Base-by-base conservation (phyloP, 2,329 filamentous ascomycete species). In the Nemania abortiva region DNA sequence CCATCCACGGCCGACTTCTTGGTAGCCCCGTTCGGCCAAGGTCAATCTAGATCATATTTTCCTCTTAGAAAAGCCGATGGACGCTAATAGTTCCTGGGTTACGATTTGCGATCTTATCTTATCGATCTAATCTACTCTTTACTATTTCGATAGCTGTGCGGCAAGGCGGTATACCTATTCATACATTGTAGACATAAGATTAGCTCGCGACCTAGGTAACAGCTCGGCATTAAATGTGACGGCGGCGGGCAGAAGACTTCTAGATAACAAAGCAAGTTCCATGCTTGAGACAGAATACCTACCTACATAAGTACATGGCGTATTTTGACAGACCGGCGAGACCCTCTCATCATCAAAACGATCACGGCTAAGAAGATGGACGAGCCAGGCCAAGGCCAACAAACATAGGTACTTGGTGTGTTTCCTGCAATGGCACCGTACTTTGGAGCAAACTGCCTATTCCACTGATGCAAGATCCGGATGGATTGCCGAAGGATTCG, bases 361-460 rank as follows among this genome's bases (percentile, higher is more conserved):
- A 2, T 6, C 18, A 42, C 39, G 39, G 39, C 15, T 42, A 42
- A 42, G 39, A 15, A 13, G 11, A 42, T 42, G 39, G 39, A 42
- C 22, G 6, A 50, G n/a, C 6, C 9, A 6, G 24, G 9, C 9
- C 7, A 50, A 24, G 47, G 7, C n/a, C 2, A 50, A 13, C 47
- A 50, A 24, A 10, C 22, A 9, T 3, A 47, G 11, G 6, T 47
- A 18, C 7, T 50, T 27, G 11, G 22, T 53, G 3, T 29, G 50
- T 15, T 49, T 50, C 20, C 42, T 49, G 50, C 34, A 9, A 50
- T 52, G 61, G 29, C 42, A 50, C 61, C 53, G 42, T 64, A 20
- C 27, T 52, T 49, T 63, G 39, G 24, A 63, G 20, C 9, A 50
- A n/a, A n/a, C 42, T 56, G 15, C 6, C 9, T 22, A 20, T 7